Base-by-base conservation (phyloP, 1,284 basidiomycete species). In the Erythrobasidium hasegawianum region DNA sequence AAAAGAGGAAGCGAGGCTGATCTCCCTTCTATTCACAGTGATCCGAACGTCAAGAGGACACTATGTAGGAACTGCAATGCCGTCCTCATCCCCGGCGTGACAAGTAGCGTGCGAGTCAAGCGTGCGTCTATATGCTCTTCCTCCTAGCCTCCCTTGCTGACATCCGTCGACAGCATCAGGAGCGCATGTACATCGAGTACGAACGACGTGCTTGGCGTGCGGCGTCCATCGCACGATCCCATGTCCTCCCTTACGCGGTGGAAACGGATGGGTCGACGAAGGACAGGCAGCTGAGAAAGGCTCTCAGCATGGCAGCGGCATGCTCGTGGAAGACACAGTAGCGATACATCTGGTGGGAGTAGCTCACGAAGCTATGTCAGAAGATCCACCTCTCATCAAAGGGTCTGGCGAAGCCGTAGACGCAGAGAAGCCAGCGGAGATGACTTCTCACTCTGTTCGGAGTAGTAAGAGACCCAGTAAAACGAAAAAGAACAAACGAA, bases 1-100 rank as follows among this genome's bases (percentile, higher is more conserved):
- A n/a, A n/a, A n/a, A n/a, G n/a, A n/a, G n/a, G n/a, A n/a, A n/a
- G n/a, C n/a, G n/a, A n/a, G n/a, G n/a, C n/a, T n/a, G n/a, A n/a
- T n/a, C n/a, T n/a, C n/a, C n/a, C n/a, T n/a, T n/a, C n/a, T n/a
- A n/a, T n/a, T 3, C 2, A 40, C 14, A 90, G 89, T 73, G 89
- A 90, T 75, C 89, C 89, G 0, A 79, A 81, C 1, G 80, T 90
- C 20, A 91, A 91, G 75, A 85, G 89, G 14, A 84, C 85, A 0
- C 72, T 90, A 11, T 91, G 89, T 78, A 84, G 82, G 74, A 79
- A 80, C 1, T 91, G 89, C 73, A 81, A 83, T 61, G 76, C 79
- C 0, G 79, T 87, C 1, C 80, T 90, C 4, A 73, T 89, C 1
- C 86, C 87, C 0, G 89, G 89, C 10, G 70, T 81, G 1, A 86